Conservation (phyloP, 1,139 yeast genomes). For the Trichomonascaceae sp. region DNA sequence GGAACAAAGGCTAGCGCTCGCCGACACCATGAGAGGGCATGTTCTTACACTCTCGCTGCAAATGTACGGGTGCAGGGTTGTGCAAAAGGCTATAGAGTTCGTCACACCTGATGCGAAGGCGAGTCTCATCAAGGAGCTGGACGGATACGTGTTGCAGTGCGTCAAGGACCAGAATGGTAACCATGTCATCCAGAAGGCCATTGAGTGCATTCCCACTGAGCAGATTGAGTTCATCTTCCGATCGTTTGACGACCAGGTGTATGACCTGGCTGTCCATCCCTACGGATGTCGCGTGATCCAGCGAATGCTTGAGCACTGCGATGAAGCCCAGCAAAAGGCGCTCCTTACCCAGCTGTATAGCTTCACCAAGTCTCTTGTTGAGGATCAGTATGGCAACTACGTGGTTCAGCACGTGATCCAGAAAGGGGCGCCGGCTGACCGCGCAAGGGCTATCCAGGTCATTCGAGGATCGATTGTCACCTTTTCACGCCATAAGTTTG, state of each 20-base stretch:
- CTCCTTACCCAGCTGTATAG: constrained; percentile 57
- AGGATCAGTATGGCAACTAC: constrained; percentile 95
- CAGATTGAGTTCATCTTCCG: constrained; percentile 59
- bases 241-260: constrained; percentile 65
- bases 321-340: constrained; percentile 43
- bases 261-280: constrained; percentile 86
- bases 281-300: constrained; percentile 97
- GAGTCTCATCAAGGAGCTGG: constrained; percentile 55
- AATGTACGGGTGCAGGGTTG: constrained; percentile 97
- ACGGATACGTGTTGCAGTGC: constrained; percentile 56
- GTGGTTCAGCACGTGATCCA: constrained; percentile 93
- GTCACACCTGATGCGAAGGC: constrained; percentile 58
- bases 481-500: constrained; percentile 89
- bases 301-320: constrained; percentile 67
- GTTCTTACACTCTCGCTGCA: constrained; percentile 69
- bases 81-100: constrained; percentile 83
- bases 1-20: constrained; percentile 56
- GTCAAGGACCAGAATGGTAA: constrained; percentile 97
- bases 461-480: constrained; percentile 53
- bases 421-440: constrained; percentile 48
- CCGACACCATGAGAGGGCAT: constrained; percentile 65
- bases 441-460: constrained; percentile 35
- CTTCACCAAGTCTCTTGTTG: constrained; percentile 65
- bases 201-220: constrained; percentile 71
- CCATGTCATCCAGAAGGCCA: constrained; percentile 92